Conservation (phyloP, 2,329 filamentous ascomycete species). For the Xylaria arbuscula region DNA sequence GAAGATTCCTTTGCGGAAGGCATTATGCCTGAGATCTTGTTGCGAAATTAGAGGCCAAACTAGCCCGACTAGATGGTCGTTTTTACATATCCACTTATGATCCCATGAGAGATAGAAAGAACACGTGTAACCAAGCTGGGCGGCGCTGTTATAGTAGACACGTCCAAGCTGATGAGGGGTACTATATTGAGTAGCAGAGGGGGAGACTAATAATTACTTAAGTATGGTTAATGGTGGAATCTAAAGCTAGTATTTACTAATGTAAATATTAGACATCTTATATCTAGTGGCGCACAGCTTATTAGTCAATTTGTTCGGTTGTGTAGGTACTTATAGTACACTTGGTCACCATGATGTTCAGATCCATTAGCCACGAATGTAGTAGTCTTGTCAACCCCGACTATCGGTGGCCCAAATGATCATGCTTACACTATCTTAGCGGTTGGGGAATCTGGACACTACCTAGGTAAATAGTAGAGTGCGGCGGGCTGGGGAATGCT, state of each 20-base stretch:
- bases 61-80: neutral
- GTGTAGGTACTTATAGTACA: too few relatives aligned
- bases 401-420: too few relatives aligned
- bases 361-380: neutral
- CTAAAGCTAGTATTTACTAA: too few relatives aligned
- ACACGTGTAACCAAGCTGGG: neutral
- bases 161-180: neutral
- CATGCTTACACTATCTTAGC: neutral
- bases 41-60: neutral
- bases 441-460: neutral
- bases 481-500: constrained; percentile 14
- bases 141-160: neutral
- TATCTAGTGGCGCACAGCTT: too few relatives aligned
- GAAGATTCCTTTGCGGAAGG: constrained; percentile 21
- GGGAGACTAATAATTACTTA: neutral
- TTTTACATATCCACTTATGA: constrained; percentile 3
- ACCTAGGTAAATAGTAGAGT: neutral
- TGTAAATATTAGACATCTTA: too few relatives aligned
- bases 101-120: neutral
- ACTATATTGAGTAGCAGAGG: constrained; percentile 13
- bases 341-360: too few relatives aligned
- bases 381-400: neutral
- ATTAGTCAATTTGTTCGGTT: too few relatives aligned
- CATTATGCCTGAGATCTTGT: constrained; percentile 12
- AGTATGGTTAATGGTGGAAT: neutral